Base-by-base conservation (phyloP, 805 yeast genomes). In the Wickerhamiella shivajii region DNA sequence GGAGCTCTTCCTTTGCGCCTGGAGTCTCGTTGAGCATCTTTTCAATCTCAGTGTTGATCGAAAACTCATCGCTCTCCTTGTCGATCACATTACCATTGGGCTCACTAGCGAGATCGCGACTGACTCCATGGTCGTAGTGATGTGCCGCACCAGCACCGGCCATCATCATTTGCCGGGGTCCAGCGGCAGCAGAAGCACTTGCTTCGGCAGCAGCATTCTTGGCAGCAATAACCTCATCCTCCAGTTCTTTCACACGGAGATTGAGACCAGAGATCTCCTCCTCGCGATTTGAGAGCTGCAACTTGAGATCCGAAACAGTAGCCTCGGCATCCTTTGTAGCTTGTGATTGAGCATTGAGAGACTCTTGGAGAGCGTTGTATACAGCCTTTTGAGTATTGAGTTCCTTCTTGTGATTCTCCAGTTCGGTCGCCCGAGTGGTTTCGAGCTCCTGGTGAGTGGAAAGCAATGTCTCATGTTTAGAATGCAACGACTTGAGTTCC, bases 11-110 rank as follows among this genome's bases (percentile, higher is more conserved):
- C 18, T 35, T 37, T 8, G 45, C 37, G 12, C 40, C 45, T 16
- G 29, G 18, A 5, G 36, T 20, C 23, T 40, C 41, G 27, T 27
- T 39, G 24, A 46, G 42, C 36, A 44, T 27, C 27, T 93, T 93
- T 45, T 77, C 85, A 19, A 84, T 77, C 56, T 87, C 96, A 39
- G 71, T 66, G 52, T 80, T 87, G 42, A 87, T 61, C 9, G 41
- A 43, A 33, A 42, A 42, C 26, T 51, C 52, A 37, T 51, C 55
- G 21, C 16, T 14, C 36, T 44, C 42, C 28, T 24, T 15, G 10
- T 33, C 24, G 28, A 52, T 37, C 15, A 52, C 39, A 14, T 42
- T 41, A 38, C 50, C 57, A 24, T 53, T 49, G 11, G 8, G 8
- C 36, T 55, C 55, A 3, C 42, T 49, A 29, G 55, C 56, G 18